These are phyloP conservation scores for Agaricus subrufescens DNA, from an alignment of 768 basidiomycete species.

Conservation along the genomic window DNA sequence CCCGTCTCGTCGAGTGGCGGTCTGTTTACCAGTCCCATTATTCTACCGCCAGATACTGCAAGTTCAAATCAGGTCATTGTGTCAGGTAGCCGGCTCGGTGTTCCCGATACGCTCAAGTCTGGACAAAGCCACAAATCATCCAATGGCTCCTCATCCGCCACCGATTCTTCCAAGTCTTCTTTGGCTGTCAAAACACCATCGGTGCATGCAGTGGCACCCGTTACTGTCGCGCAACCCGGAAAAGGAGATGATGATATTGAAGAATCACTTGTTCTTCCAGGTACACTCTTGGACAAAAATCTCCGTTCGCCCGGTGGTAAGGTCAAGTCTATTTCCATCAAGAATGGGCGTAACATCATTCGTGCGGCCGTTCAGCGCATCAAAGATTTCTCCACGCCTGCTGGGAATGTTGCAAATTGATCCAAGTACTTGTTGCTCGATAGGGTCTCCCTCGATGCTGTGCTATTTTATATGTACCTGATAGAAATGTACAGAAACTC, in stretches of 20 bases:
- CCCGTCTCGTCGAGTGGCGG: not conserved
- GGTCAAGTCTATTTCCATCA: conserved; percentile 13
- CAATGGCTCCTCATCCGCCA: conserved; percentile 12
- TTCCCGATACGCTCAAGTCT: not conserved
- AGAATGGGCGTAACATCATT: conserved; percentile 27
- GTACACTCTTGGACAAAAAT: conserved; percentile 1
- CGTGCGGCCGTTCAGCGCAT: conserved; percentile 34
- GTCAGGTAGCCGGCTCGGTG: not conserved
- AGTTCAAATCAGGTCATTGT: not conserved
- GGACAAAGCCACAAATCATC: conserved; percentile 2
- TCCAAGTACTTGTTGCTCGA: conserved; percentile 6
- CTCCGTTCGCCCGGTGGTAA: conserved; percentile 3
- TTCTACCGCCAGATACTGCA: not conserved
- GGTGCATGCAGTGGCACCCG: conserved; percentile 33
- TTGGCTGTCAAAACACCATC: conserved; percentile 35
- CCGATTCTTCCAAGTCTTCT: conserved; percentile 8
- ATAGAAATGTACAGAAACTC: too few species aligned
- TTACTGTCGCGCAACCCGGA: conserved; percentile 36
- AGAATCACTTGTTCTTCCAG: conserved; percentile 16
- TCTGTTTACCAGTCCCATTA: not conserved
- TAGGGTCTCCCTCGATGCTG: not conserved
- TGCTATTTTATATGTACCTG: not conserved
- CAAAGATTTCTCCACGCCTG: conserved; percentile 26
- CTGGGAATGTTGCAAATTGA: not conserved
- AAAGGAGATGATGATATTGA: conserved; percentile 32